Evolutionary conservation across 2,329 filamentous ascomycete genomes (phyloP).

Genomic region (Epichloe sp.): DNA sequence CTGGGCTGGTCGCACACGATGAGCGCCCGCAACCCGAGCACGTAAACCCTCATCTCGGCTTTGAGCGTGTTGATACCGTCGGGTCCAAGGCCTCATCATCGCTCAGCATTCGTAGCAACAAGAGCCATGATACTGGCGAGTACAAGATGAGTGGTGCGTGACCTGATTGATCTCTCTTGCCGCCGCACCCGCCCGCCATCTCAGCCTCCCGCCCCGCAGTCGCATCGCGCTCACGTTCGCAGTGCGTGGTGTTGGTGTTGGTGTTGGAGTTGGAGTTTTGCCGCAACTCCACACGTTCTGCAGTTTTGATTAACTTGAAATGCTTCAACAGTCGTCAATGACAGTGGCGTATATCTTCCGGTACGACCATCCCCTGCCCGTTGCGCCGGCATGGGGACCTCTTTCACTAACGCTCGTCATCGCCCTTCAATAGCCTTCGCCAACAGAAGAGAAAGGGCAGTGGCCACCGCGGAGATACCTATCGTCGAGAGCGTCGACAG

Average conservation of each 20-base stretch:
- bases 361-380: constrained; percentile 31
- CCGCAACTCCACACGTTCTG: constrained; percentile 11
- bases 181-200: constrained; percentile 1
- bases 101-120: constrained; percentile 47
- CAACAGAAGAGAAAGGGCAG: constrained; percentile 68
- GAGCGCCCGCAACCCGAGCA: constrained; percentile 39
- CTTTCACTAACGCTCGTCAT: constrained; percentile 4
- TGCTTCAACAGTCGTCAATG: constrained; percentile 64
- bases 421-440: constrained; percentile 53
- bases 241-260: not conserved
- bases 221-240: not conserved
- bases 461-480: constrained; percentile 49
- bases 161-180: not conserved
- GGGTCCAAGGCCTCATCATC: constrained; percentile 49
- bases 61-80: constrained; percentile 49
- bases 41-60: constrained; percentile 23
- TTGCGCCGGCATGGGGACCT: not conserved
- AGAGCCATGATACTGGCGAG: constrained; percentile 52
- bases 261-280: not conserved
- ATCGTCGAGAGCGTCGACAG: constrained; percentile 38
- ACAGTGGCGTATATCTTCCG: constrained; percentile 87
- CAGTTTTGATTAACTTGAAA: constrained; percentile 1
- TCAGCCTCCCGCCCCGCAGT: not conserved
- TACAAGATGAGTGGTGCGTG: constrained; percentile 69
- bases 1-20: constrained; percentile 34